Evolutionary conservation across 495 filamentous ascomycete genomes (phyloP).

Genomic region (Penicillium crystallinum): DNA sequence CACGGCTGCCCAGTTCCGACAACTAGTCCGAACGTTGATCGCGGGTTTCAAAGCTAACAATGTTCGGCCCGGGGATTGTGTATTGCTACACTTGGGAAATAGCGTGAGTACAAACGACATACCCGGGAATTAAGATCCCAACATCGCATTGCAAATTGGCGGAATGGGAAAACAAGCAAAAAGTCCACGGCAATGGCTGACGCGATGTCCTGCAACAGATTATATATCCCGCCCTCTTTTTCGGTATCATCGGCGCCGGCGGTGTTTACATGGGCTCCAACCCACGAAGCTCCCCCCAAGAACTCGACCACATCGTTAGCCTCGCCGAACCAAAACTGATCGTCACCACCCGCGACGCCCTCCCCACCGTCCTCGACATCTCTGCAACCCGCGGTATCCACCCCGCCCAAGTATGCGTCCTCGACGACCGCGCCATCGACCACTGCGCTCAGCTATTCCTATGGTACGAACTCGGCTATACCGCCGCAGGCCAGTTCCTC

Average conservation of each 20-base stretch:
- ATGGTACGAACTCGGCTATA: conserved; percentile 21
- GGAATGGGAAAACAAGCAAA: neutral
- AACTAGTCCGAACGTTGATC: conserved; percentile 46
- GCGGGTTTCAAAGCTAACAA: conserved; percentile 52
- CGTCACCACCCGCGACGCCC: conserved; percentile 22
- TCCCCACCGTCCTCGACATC: conserved; percentile 17
- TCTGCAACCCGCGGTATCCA: conserved; percentile 38
- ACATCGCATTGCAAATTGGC: neutral
- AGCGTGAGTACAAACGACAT: conserved; percentile 36
- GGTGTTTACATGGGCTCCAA: conserved; percentile 39
- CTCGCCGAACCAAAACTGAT: conserved; percentile 31
- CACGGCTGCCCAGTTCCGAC: conserved; percentile 45
- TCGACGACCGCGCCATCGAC: conserved; percentile 39
- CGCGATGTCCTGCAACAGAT: conserved; percentile 28
- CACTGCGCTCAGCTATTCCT: conserved; percentile 32
- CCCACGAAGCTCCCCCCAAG: conserved; percentile 27
- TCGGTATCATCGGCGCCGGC: conserved; percentile 43
- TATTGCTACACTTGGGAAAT: conserved; percentile 59
- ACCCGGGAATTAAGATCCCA: neutral
- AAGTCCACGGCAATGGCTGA: conserved; percentile 11
- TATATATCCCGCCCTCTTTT: conserved; percentile 45
- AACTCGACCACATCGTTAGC: conserved; percentile 29
- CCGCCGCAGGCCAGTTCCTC: conserved; percentile 16
- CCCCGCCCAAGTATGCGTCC: conserved; percentile 44
- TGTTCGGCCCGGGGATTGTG: conserved; percentile 52